A percentile compares a stretch with the other conserved stretches of the same genome.
These are phyloP conservation scores for Chaetomium tenue DNA, from an alignment of 495 filamentous ascomycete species.

Conservation along the genomic window DNA sequence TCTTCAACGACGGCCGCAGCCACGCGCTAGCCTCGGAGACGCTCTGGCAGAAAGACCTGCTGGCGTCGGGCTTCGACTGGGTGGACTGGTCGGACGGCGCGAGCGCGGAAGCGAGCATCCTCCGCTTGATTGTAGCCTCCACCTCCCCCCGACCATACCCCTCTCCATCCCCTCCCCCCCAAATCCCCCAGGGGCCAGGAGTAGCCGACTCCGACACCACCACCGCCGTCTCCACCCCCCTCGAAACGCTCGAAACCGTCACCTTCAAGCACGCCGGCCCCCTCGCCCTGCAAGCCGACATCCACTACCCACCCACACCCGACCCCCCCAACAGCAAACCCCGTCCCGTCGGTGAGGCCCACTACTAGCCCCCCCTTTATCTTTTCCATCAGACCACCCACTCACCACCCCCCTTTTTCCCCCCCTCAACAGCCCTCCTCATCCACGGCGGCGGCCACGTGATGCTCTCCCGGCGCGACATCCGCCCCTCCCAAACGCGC, in stretches of 20 bases:
- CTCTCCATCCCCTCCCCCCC: too few species aligned
- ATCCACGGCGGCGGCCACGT: constrained; percentile 58
- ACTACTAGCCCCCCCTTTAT: not conserved
- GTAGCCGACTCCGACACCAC: too few species aligned
- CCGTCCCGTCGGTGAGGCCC: not conserved
- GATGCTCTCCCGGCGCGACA: constrained; percentile 46
- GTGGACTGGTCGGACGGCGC: too few species aligned
- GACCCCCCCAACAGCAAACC: not conserved
- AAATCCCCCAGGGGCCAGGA: not conserved
- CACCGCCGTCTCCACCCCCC: too few species aligned
- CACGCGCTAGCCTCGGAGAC: constrained; percentile 36
- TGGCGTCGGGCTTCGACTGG: not conserved
- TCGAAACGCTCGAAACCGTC: constrained; percentile 33
- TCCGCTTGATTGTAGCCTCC: too few species aligned
- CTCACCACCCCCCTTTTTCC: too few species aligned
- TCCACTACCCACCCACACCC: constrained; percentile 37
- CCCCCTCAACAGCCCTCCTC: constrained; percentile 45
- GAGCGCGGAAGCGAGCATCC: too few species aligned
- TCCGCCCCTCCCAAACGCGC: constrained; percentile 44
- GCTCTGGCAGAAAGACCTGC: not conserved
- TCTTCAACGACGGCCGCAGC: constrained; percentile 48
- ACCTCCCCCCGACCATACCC: too few species aligned
- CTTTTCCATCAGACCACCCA: not conserved
- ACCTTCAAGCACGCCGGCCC: constrained; percentile 32
- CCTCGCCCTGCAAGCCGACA: constrained; percentile 42